A percentile compares a stretch with the other conserved stretches of the same genome.
These are phyloP conservation scores for Rhytidhysteron rufulum DNA, from an alignment of 2,329 filamentous ascomycete species.

Conservation along the genomic window DNA sequence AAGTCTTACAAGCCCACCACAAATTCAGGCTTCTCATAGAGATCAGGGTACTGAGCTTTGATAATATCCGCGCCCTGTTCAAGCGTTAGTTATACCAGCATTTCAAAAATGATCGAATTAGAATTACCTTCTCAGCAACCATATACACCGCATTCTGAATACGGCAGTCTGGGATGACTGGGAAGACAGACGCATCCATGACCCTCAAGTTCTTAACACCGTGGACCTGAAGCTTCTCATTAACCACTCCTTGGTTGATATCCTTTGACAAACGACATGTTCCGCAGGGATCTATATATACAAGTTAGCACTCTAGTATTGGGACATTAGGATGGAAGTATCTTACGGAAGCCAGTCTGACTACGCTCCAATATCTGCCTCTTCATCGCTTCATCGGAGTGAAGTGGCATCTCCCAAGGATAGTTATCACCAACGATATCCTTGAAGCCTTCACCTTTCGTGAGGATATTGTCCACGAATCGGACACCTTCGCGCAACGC, in stretches of 20 bases:
- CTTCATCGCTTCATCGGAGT: slow-evolving; percentile 56
- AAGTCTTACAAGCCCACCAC: too few species aligned
- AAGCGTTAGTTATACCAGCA: slow-evolving; percentile 53
- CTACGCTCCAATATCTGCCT: slow-evolving; percentile 51
- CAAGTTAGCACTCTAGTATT: slow-evolving; percentile 7
- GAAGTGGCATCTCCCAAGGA: slow-evolving; percentile 58
- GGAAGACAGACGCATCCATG: slow-evolving; percentile 17
- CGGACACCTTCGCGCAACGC: slow-evolving; percentile 57
- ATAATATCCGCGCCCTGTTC: slow-evolving; percentile 49
- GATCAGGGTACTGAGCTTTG: slow-evolving; percentile 39
- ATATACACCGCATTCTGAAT: slow-evolving; percentile 51
- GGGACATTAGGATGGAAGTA: background rate
- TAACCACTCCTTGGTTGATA: slow-evolving; percentile 50
- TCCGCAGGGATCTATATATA: slow-evolving; percentile 49
- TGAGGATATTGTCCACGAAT: slow-evolving; percentile 56
- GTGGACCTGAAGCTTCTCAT: slow-evolving; percentile 46
- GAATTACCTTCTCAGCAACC: slow-evolving; percentile 57
- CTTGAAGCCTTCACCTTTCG: slow-evolving; percentile 54
- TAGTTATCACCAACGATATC: slow-evolving; percentile 53
- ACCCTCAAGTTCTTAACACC: slow-evolving; percentile 51
- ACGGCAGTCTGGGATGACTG: slow-evolving; percentile 46
- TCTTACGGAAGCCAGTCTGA: slow-evolving; percentile 53
- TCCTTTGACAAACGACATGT: slow-evolving; percentile 51
- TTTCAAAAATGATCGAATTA: slow-evolving; percentile 55
- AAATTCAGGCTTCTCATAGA: too few species aligned